Evolutionary conservation across 2,329 filamentous ascomycete genomes (phyloP), one percentile per base, ranked within the genome.

Genomic region (Colletotrichum eleusines): DNA sequence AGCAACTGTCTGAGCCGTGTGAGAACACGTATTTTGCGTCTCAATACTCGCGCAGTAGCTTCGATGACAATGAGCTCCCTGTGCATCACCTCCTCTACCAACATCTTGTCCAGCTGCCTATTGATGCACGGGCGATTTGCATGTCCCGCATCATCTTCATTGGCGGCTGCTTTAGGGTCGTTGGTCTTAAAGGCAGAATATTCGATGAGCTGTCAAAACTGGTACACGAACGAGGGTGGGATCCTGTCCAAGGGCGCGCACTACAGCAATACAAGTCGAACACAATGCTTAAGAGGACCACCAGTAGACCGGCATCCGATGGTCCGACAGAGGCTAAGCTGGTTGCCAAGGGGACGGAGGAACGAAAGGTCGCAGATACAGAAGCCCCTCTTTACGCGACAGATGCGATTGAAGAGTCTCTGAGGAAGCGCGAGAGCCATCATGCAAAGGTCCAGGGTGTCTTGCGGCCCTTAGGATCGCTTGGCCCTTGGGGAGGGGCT

Each of bases 121-220:
- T 95, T 5, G 96, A 99, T 79, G 90, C 95, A 5, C 90, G 96
- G 31, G 91, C 92, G 1, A 82, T 91, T 5, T 98, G 95, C 80
- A 96, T 98, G 90, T 91, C 94, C 1, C 92, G 95, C 48, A 92
- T 98, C 55, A 85, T 97, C 20, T 92, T 99, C 76, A 92, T 91
- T 0, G 96, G 96, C 40, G 94, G 94, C 2, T 92, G 92, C 58
- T 90, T 94, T 7, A 88, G 88, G 33, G 90, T 98, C 11, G 87
- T 95, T 0, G 96, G 96, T 1, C 82, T 99, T 33, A 94, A 93
- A 74, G 85, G 87, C 31, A 89, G 95, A 33, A 86, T 97, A 46
- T 81, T 97, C 40, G 88, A 92, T 67, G 95, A 98, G 75, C 81
- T 98, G 1, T 86, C 87, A 5, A 81, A 83, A 1, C 82, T 97